Conservation (phyloP, 768 basidiomycete species). For the Filobasidium floriforme region DNA sequence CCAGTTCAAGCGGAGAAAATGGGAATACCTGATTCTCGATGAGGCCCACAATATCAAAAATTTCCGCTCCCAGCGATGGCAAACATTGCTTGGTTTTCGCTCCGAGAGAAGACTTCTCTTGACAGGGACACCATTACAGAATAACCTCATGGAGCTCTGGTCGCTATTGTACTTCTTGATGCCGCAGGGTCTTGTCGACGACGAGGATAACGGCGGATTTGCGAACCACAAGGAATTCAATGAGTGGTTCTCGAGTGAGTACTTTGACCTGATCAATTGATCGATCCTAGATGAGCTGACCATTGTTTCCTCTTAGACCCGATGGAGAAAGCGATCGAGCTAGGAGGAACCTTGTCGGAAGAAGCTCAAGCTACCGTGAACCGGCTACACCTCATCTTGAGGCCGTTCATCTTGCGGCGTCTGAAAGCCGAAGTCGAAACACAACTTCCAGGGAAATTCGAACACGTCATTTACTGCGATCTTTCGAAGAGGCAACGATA, state of each 20-base stretch:
- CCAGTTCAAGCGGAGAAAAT: constrained; percentile 82
- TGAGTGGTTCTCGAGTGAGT: constrained; percentile 92
- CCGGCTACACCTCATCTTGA: constrained; percentile 56
- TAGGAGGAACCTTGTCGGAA: constrained; percentile 55
- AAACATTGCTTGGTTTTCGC: constrained; percentile 73
- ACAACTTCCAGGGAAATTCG: constrained; percentile 60
- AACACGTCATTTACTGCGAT: constrained; percentile 79
- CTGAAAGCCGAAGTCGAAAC: constrained; percentile 47
- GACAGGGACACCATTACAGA: constrained; percentile 45
- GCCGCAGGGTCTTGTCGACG: constrained; percentile 42
- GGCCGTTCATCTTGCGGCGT: constrained; percentile 46
- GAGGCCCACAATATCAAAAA: constrained; percentile 99
- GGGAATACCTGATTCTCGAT: constrained; percentile 95
- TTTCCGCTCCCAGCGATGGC: constrained; percentile 89
- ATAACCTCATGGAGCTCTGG: constrained; percentile 49
- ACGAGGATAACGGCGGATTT: constrained; percentile 53
- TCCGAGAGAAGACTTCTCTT: constrained; percentile 41
- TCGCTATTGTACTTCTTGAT: constrained; percentile 47
- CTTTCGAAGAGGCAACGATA: constrained; percentile 89
- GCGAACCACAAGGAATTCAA: constrained; percentile 88
- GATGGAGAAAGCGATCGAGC: constrained; percentile 83
- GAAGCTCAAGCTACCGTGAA: constrained; percentile 75
- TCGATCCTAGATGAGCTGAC: not conserved
- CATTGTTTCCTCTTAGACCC: constrained; percentile 57
- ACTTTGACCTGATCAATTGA: not conserved